Evolutionary conservation across 75 land plant species (phyloP).

Genomic region (Cunninghamia lanceolata): DNA sequence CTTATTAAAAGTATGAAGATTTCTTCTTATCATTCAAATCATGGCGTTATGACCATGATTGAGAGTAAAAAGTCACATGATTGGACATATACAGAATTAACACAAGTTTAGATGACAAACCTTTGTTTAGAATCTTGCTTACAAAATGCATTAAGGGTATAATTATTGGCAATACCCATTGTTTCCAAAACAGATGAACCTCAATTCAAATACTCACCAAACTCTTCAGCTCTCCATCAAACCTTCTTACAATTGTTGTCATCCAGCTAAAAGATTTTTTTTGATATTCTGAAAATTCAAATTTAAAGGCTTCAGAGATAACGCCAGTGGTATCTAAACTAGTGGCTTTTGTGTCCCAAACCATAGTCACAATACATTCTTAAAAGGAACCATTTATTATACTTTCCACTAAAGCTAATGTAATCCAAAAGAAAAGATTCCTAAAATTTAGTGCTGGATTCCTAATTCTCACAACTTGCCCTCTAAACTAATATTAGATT

Average conservation of each 20-base stretch:
- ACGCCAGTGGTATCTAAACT: too few relatives aligned
- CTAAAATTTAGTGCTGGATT: not conserved
- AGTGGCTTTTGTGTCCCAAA: too few relatives aligned
- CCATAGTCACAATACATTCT: too few relatives aligned
- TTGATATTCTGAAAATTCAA: not conserved
- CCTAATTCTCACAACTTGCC: not conserved
- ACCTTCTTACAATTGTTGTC: not conserved
- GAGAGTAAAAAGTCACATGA: not conserved
- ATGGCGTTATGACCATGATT: not conserved
- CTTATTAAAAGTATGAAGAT: not conserved
- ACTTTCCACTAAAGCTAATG: not conserved
- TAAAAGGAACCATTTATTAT: not conserved
- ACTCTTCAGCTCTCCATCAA: not conserved
- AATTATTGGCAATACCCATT: not conserved
- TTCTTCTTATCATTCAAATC: not conserved
- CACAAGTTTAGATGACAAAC: not conserved
- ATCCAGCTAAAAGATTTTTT: not conserved
- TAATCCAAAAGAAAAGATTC: not conserved
- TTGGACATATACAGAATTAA: not conserved
- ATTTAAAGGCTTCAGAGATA: not conserved
- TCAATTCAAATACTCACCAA: not conserved
- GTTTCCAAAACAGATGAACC: not conserved
- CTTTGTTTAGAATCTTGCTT: not conserved
- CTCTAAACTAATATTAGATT: not conserved
- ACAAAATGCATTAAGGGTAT: not conserved